These are phyloP conservation scores for Cystobasidiaceae sp. DNA, from an alignment of 1,284 basidiomycete genomes.

Conservation along the genomic window DNA sequence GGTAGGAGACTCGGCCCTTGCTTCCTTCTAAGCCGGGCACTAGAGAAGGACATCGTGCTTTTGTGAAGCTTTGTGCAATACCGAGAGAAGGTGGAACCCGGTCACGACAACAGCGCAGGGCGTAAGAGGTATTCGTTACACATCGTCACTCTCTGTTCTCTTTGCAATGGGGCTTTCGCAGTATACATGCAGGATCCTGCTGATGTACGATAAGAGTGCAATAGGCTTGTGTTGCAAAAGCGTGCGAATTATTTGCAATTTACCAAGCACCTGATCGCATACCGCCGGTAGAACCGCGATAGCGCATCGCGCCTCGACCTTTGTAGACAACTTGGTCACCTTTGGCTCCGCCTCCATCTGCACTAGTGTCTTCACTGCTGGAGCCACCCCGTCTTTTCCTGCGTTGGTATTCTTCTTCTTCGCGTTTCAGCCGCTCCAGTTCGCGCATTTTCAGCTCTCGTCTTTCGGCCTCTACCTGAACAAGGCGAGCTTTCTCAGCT, in stretches of 20 bases:
- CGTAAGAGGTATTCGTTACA: no score
- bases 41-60: no score
- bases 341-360: neutral
- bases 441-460: constrained; percentile 12
- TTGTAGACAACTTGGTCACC: constrained; percentile 12
- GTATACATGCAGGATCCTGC: no score
- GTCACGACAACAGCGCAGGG: no score
- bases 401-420: constrained; percentile 14
- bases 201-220: no score
- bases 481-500: constrained; percentile 4
- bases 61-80: no score
- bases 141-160: no score
- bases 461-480: constrained; percentile 14
- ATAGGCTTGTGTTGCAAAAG: no score
- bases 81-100: no score
- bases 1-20: no score
- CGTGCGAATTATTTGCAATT: constrained; percentile 9
- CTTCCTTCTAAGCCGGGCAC: no score
- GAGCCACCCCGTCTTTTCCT: neutral
- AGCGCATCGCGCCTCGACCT: constrained; percentile 31
- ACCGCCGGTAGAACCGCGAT: constrained; percentile 2
- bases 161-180: no score
- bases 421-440: constrained; percentile 25
- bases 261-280: constrained; percentile 32
- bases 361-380: neutral